Evolutionary conservation across 176 grass and related monocot species (phyloP), one percentile per base, ranked within the genome.

Genomic region (Zea mays): DNA sequence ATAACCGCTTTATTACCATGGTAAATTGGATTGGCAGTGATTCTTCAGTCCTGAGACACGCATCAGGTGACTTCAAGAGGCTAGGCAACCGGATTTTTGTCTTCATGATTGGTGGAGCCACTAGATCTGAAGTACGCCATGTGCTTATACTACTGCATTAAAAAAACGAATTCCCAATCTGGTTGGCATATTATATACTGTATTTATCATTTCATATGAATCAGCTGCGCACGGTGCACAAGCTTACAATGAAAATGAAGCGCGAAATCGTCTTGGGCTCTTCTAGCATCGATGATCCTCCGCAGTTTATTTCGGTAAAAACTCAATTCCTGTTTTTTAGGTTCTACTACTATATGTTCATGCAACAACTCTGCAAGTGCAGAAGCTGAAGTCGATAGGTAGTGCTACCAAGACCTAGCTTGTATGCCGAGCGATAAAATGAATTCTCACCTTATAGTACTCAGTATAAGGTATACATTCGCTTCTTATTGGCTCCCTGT

Each of bases 91-190:
- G 89, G 15, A 94, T 92, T 69, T 94, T 98, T 72, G 65, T 98
- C 72, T 94, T 94, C 82, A 90, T 98, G 73, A 83, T 98, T 81
- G 96, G 96, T 51, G 92, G 96, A 84, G 91, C 96, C 20, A 98
- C 96, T 82, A 78, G 96, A 79, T 98, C 96, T 48, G 89, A 98
- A 87, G 96, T 98, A 94, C 5, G 59, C 38, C 10, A 4, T 1
- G 42, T 34, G 3, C 39, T 42, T 56, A 56, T 50, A 50, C 13
- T 50, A 15, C 13, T 50, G 5, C 5, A 4, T 60, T 3, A 11
- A 19, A 19, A 76, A 15, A 70, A 2, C 10, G 74, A 16, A 61
- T 55, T 63, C 27, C 3, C 16, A 80, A 41, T 69, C 9, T 4
- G 33, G 10, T 48, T 48, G 19, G 2, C 21, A 61, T 34, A 34